Percentiles rank a stretch among this genome's conserved stretches.
Conservation (phyloP, 2,329 filamentous ascomycete species). For the Beauveria sp. region DNA sequence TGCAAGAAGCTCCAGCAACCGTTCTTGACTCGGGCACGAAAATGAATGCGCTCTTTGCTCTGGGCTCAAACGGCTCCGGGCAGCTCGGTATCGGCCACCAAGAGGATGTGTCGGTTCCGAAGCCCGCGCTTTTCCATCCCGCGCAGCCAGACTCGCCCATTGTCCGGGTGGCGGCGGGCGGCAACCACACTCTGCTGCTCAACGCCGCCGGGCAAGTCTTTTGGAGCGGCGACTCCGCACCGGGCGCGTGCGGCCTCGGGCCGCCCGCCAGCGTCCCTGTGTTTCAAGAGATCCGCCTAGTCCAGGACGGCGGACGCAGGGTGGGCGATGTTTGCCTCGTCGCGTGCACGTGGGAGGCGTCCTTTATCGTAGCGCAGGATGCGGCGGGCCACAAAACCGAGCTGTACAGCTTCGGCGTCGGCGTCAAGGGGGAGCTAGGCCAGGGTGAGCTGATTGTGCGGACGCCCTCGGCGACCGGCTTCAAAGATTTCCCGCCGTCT, state of each 20-base stretch:
- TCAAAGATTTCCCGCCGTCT: slow-evolving; percentile 57
- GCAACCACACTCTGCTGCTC: slow-evolving; percentile 78
- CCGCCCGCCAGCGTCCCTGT: slow-evolving; percentile 23
- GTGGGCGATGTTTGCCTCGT: slow-evolving; percentile 33
- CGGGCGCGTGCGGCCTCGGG: slow-evolving; percentile 46
- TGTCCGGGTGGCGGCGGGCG: slow-evolving; percentile 51
- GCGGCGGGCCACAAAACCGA: slow-evolving; percentile 32
- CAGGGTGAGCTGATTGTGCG: slow-evolving; percentile 46
- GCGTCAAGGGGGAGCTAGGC: slow-evolving; percentile 66
- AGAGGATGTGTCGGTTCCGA: slow-evolving; percentile 62
- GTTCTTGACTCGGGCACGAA: not conserved
- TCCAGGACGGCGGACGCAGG: slow-evolving; percentile 19
- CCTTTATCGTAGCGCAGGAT: slow-evolving; percentile 50
- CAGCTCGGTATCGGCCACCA: slow-evolving; percentile 65
- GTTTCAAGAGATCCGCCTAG: slow-evolving; percentile 33
- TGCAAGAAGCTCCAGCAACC: not conserved
- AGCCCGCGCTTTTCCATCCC: slow-evolving; percentile 50
- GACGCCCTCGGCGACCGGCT: slow-evolving; percentile 37
- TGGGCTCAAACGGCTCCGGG: slow-evolving; percentile 71
- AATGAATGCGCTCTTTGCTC: slow-evolving; percentile 54
- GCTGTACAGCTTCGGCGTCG: slow-evolving; percentile 58
- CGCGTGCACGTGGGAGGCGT: slow-evolving; percentile 74
- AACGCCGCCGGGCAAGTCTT: slow-evolving; percentile 52
- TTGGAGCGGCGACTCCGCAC: slow-evolving; percentile 53
- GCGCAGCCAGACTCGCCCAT: slow-evolving; percentile 29